Evolutionary conservation across 331 rosid species (phyloP).

Genomic region (Ulmus americana): DNA sequence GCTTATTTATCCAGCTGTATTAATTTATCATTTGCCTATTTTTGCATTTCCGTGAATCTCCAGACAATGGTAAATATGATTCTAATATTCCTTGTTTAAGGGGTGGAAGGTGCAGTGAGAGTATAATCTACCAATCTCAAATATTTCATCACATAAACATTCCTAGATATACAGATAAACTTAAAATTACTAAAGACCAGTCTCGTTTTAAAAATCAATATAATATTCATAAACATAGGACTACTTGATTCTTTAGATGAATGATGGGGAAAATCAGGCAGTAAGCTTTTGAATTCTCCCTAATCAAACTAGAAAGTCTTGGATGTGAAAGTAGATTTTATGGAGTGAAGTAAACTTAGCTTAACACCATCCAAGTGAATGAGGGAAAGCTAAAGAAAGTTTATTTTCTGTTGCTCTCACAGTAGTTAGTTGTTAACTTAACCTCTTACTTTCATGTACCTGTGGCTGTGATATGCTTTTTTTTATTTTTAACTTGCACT

Average conservation of each 20-base stretch:
- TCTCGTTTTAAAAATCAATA: neutral
- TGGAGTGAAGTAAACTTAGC: neutral
- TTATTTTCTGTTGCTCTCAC: neutral
- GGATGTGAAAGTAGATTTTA: neutral
- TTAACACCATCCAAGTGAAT: neutral
- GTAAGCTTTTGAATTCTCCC: neutral
- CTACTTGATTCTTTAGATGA: neutral
- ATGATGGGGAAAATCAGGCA: neutral
- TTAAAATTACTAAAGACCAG: neutral
- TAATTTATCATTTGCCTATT: conserved; percentile 2
- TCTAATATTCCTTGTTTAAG: neutral
- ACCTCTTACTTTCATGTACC: too few relatives aligned
- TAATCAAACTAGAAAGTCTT: neutral
- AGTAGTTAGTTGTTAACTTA: neutral
- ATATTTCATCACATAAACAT: neutral
- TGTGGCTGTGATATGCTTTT: too few relatives aligned
- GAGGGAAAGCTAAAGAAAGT: neutral
- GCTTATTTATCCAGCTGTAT: conserved; percentile 6
- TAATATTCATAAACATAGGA: neutral
- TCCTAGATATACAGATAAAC: conserved; percentile 1
- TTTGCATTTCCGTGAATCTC: conserved; percentile 1
- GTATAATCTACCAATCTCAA: neutral
- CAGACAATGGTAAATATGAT: conserved; percentile 8
- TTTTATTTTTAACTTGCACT: too few relatives aligned
- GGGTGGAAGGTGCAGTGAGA: conserved; percentile 7